Evolutionary conservation across 495 filamentous ascomycete species (phyloP), one percentile per base, ranked within the genome.

Genomic region (Trichoderma asperelloides): DNA sequence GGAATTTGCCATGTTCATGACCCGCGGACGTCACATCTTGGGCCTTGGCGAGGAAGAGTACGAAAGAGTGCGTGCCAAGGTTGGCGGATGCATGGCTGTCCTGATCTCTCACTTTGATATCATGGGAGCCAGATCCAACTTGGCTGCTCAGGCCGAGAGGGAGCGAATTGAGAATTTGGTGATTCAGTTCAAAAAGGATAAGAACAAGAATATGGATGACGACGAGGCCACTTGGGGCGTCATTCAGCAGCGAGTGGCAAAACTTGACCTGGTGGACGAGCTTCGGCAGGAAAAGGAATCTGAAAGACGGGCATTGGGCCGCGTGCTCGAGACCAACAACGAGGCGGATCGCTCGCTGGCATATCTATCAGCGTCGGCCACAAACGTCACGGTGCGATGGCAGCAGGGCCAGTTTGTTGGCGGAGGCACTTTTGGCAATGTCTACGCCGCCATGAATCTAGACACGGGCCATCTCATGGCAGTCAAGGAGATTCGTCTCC

Each of bases 51-150:
- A 96, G 65, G 84, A 87, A 28, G 93, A 98, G 71, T 98, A 96
- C 74, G 85, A 86, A 41, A 84, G 80, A 67, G 75, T 98, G 66
- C 84, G 93, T 57, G 82, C 86, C 23, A 98, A 97, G 76, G 95
- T 98, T 21, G 91, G 93, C 43, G 95, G 94, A 2, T 98, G 95
- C 74, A 98, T 98, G 96, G 93, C 92, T 15, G 85, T 98, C 39
- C 84, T 98, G 30, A 97, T 98, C 69, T 97, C 93, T 8, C 95
- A 98, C 74, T 98, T 98, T 71, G 95, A 98, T 79, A 97, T 98
- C 74, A 96, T 98, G 90, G 95, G 96, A 60, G 95, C 95, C 63
- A 84, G 93, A 71, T 96, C 92, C 27, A 97, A 87, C 15, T 83
- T 97, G 63, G 95, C 95, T 2, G 95, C 95, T 18, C 92, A 97